Conservation (phyloP, 139 green algal species). For the Chlorokybus atmophyticus region DNA sequence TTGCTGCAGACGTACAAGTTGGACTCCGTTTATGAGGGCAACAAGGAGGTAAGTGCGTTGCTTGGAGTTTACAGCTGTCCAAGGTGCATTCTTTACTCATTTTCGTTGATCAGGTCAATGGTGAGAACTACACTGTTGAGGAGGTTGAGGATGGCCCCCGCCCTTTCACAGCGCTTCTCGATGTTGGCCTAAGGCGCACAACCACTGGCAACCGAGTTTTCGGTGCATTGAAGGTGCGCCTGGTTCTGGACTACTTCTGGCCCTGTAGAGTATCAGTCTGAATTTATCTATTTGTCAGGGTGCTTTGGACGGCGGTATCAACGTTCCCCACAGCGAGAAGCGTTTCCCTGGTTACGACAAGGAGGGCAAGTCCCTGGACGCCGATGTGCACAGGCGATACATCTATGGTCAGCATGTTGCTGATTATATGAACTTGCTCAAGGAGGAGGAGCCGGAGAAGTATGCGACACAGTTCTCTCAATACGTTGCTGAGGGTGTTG, state of each 20-base stretch:
- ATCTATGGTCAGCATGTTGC: constrained; percentile 76
- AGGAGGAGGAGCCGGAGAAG: constrained; percentile 93
- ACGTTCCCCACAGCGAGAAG: constrained; percentile 98
- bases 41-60: constrained; percentile 22
- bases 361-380: constrained; percentile 78
- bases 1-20: constrained; percentile 86
- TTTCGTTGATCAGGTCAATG: too few species aligned
- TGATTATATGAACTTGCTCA: constrained; percentile 83
- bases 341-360: constrained; percentile 84
- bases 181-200: constrained; percentile 92
- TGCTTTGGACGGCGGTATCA: constrained; percentile 86
- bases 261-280: neutral
- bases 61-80: too few species aligned
- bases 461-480: constrained; percentile 75
- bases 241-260: neutral
- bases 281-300: constrained; percentile 46
- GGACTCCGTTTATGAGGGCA: constrained; percentile 71
- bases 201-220: constrained; percentile 89
- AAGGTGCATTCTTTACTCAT: too few species aligned
- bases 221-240: constrained; percentile 60
- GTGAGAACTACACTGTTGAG: constrained; percentile 96
- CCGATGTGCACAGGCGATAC: constrained; percentile 51
- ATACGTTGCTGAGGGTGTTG: constrained; percentile 73
- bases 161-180: constrained; percentile 87
- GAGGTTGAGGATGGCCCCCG: constrained; percentile 56